These are phyloP conservation scores for Cladorrhinum samala DNA, from an alignment of 495 filamentous ascomycete genomes.

Conservation along the genomic window DNA sequence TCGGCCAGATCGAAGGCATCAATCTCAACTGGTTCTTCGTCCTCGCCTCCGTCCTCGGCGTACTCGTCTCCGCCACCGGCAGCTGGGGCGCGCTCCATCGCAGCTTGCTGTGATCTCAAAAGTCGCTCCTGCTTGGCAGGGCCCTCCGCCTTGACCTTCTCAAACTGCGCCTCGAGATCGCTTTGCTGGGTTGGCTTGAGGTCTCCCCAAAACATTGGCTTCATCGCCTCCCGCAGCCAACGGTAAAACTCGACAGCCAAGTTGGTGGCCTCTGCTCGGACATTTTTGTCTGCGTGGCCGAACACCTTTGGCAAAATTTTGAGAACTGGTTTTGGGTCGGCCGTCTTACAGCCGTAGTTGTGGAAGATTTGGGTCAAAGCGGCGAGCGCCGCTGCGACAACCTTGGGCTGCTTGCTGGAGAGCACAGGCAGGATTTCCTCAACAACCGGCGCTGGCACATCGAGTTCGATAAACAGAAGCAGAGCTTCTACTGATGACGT, in stretches of 20 bases:
- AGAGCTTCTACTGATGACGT: conserved; percentile 79
- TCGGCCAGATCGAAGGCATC: conserved; percentile 86
- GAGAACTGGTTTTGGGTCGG: conserved; percentile 91
- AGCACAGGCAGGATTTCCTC: conserved; percentile 84
- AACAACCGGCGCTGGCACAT: conserved; percentile 77
- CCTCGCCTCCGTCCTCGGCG: conserved; percentile 53
- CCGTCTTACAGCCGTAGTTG: conserved; percentile 91
- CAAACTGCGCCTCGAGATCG: conserved; percentile 91
- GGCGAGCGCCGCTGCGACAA: conserved; percentile 76
- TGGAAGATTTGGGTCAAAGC: conserved; percentile 80
- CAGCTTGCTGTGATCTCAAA: conserved; percentile 83
- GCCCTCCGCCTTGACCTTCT: conserved; percentile 82
- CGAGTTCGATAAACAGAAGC: conserved; percentile 82
- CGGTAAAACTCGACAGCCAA: conserved; percentile 91
- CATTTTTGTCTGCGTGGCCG: conserved; percentile 96
- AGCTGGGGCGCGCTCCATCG: conserved; percentile 59
- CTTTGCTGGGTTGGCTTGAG: conserved; percentile 93
- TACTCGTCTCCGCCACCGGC: conserved; percentile 51
- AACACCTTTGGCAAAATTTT: conserved; percentile 88
- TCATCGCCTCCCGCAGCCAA: conserved; percentile 97
- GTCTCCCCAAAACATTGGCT: conserved; percentile 94
- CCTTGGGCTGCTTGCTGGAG: conserved; percentile 89
- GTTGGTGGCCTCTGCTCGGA: conserved; percentile 87
- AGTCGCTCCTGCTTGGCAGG: conserved; percentile 84
- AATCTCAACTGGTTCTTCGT: conserved; percentile 64